phyloP scores from a whole-genome alignment of 345 rosid genomes.

The Boechera retrofracta region DNA sequence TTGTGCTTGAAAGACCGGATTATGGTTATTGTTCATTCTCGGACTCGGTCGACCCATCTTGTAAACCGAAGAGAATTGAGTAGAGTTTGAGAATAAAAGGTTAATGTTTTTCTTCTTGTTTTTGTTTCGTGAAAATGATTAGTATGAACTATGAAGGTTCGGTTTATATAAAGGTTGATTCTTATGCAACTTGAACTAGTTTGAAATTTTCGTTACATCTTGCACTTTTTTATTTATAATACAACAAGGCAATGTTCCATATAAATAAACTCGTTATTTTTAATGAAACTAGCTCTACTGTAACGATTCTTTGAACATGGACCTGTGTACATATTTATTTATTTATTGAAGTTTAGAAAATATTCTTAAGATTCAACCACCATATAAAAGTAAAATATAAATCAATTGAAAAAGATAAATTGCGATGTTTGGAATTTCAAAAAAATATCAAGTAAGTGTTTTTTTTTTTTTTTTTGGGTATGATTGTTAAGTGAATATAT shows the following conservation, averaged over 20 bases:
- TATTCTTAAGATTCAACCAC: neutral
- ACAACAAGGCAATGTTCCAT: slow-evolving; percentile 23
- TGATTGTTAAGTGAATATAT: too few relatives aligned
- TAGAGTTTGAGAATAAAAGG: neutral
- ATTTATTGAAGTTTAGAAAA: neutral
- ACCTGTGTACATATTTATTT: neutral
- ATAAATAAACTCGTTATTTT: neutral
- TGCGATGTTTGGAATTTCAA: too few relatives aligned
- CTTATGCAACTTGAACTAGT: slow-evolving; percentile 22
- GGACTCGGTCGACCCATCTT: slow-evolving; percentile 44
- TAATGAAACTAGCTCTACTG: slow-evolving; percentile 15
- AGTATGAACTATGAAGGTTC: slow-evolving; percentile 7
- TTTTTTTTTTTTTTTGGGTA: too few relatives aligned
- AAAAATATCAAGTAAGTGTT: too few relatives aligned
- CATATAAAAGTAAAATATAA: too few relatives aligned
- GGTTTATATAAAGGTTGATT: slow-evolving; percentile 29
- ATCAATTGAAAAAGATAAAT: too few relatives aligned
- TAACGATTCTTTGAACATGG: slow-evolving; percentile 6
- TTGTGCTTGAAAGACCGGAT: slow-evolving; percentile 12
- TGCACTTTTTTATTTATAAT: neutral
- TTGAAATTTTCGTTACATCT: slow-evolving; percentile 23
- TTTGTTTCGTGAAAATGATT: neutral
- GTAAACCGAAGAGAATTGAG: slow-evolving; percentile 8
- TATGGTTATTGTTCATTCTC: slow-evolving; percentile 30
- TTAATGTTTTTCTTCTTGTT: neutral